Percentiles rank a stretch among this genome's conserved stretches.
These are phyloP conservation scores for Reticulascus tulasneorum DNA, from an alignment of 2,329 filamentous ascomycete genomes.

Conservation along the genomic window DNA sequence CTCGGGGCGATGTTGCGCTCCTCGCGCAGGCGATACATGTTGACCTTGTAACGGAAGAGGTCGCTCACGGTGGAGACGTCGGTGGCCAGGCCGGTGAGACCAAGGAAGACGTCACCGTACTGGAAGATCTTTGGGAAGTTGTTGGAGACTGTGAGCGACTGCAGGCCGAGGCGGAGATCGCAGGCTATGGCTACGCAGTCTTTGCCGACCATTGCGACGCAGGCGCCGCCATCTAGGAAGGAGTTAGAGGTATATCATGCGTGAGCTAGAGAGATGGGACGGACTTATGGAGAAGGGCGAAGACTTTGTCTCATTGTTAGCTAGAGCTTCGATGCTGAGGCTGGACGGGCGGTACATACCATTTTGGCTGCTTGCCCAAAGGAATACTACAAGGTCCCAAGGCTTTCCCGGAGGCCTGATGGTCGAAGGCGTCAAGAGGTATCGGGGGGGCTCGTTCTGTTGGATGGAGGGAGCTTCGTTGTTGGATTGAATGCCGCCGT, in stretches of 20 bases:
- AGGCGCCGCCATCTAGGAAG: constrained; percentile 74
- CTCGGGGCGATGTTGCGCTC: constrained; percentile 92
- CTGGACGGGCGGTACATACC: constrained; percentile 11
- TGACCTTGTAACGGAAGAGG: constrained; percentile 99
- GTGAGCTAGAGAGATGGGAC: constrained; percentile 21
- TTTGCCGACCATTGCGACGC: constrained; percentile 98
- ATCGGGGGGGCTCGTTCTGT: constrained; percentile 1
- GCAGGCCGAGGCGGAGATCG: constrained; percentile 94
- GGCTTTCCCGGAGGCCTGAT: too few relatives aligned
- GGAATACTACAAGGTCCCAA: too few relatives aligned
- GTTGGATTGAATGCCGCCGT: constrained; percentile 9
- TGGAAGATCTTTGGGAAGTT: constrained; percentile 99
- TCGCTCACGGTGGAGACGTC: constrained; percentile 93
- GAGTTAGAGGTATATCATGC: constrained; percentile 5
- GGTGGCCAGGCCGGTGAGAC: constrained; percentile 92
- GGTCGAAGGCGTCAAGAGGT: too few relatives aligned
- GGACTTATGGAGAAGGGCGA: constrained; percentile 95
- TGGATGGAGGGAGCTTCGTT: constrained; percentile 5
- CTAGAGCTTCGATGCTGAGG: constrained; percentile 21
- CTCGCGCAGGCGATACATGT: constrained; percentile 98
- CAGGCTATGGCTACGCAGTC: constrained; percentile 99
- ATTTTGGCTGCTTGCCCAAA: constrained; percentile 18
- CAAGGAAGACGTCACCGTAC: constrained; percentile 93
- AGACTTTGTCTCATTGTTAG: constrained; percentile 51
- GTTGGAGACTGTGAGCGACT: constrained; percentile 96